Evolutionary conservation across 208 protist species (phyloP).

Genomic region (Perkinsela sp.): DNA sequence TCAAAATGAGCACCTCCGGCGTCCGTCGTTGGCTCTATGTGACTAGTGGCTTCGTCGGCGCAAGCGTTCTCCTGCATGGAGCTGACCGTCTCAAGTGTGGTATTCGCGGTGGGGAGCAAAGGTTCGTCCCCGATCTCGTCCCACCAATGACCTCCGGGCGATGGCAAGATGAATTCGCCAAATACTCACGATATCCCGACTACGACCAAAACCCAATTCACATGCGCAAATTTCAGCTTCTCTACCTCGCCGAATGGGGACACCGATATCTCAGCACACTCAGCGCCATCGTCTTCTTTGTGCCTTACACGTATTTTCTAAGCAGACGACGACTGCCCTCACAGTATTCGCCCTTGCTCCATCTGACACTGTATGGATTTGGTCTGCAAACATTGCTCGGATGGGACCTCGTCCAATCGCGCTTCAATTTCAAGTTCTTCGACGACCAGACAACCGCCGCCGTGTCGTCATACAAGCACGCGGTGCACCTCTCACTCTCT

Average conservation of each 20-base stretch:
- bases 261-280: slow-evolving; percentile 69
- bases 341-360: slow-evolving; percentile 11
- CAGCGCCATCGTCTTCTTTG: slow-evolving; percentile 52
- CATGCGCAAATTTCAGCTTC: slow-evolving; percentile 84
- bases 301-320: slow-evolving; percentile 62
- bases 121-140: slow-evolving; percentile 47
- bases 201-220: slow-evolving; percentile 60
- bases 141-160: slow-evolving; percentile 61
- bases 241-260: slow-evolving; percentile 84
- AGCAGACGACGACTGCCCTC: slow-evolving; percentile 18
- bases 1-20: too few relatives aligned
- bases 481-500: slow-evolving; percentile 67
- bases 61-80: slow-evolving; percentile 70
- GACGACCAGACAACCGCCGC: slow-evolving; percentile 32
- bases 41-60: slow-evolving; percentile 40
- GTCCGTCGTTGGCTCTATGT: slow-evolving; percentile 61
- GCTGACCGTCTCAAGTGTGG: slow-evolving; percentile 72
- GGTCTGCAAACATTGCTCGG: slow-evolving; percentile 67
- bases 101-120: slow-evolving; percentile 74
- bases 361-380: slow-evolving; percentile 21
- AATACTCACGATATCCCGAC: slow-evolving; percentile 81
- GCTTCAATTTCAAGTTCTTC: slow-evolving; percentile 52
- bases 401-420: slow-evolving; percentile 88
- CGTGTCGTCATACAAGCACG: slow-evolving; percentile 58
- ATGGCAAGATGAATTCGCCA: slow-evolving; percentile 77